phyloP scores from a whole-genome alignment of 176 grass and related monocot genomes.

The Lolium perenne region DNA sequence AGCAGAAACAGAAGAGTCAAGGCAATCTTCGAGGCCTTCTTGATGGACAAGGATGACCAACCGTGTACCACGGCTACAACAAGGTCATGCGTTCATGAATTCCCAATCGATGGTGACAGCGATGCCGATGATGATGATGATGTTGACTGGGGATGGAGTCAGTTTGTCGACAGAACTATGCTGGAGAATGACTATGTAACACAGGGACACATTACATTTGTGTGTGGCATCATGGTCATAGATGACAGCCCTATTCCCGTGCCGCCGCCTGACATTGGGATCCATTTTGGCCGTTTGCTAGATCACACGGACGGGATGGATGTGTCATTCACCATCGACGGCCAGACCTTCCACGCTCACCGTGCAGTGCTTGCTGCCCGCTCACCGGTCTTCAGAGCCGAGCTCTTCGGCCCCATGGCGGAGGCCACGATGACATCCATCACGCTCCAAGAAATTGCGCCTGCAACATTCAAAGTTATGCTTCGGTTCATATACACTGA shows the following conservation, averaged over 20 bases:
- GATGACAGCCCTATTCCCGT: slow-evolving; percentile 10
- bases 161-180: neutral
- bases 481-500: slow-evolving; percentile 61
- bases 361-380: slow-evolving; percentile 28
- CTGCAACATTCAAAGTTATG: slow-evolving; percentile 40
- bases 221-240: slow-evolving; percentile 24
- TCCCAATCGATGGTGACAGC: neutral
- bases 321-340: slow-evolving; percentile 24
- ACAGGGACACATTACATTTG: slow-evolving; percentile 14
- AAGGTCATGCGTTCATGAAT: neutral
- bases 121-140: neutral
- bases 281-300: slow-evolving; percentile 39
- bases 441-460: slow-evolving; percentile 21
- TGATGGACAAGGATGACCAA: neutral
- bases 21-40: neutral
- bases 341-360: slow-evolving; percentile 26
- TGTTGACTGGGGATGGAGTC: neutral
- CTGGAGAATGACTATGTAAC: slow-evolving; percentile 36
- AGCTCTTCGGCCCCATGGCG: slow-evolving; percentile 34
- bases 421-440: slow-evolving; percentile 12
- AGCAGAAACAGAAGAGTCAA: neutral
- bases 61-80: neutral
- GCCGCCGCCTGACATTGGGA: slow-evolving; percentile 27
- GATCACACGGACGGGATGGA: neutral
- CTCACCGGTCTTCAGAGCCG: slow-evolving; percentile 25